phyloP scores from a whole-genome alignment of 2,329 filamentous ascomycete species.

The Knufia petricola region DNA sequence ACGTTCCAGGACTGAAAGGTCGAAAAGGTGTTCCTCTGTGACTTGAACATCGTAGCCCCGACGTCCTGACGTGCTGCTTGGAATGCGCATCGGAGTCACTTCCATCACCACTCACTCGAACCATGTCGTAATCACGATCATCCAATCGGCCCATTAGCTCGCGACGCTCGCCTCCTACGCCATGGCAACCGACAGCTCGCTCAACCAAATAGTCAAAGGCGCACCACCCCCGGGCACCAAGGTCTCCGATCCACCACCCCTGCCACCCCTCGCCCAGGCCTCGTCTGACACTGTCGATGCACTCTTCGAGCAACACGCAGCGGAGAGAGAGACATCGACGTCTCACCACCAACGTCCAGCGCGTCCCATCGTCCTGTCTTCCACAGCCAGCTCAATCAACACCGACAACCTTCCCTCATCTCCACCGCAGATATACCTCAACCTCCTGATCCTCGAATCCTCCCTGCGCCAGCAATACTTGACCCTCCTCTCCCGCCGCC shows the following conservation, averaged over 20 bases:
- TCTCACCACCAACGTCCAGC: not conserved
- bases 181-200: slow-evolving; percentile 51
- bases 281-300: slow-evolving; percentile 7
- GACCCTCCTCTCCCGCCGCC: slow-evolving; percentile 72
- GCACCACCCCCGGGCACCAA: slow-evolving; percentile 57
- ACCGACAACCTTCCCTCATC: slow-evolving; percentile 59
- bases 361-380: slow-evolving; percentile 44
- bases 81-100: no score
- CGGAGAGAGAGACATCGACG: slow-evolving; percentile 21
- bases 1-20: not conserved
- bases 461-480: slow-evolving; percentile 89
- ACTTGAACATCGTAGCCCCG: no score
- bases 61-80: no score
- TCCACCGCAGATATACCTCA: slow-evolving; percentile 94
- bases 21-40: no score
- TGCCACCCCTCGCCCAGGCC: slow-evolving; percentile 24
- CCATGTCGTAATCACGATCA: not conserved
- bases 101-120: no score
- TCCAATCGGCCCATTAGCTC: no score
- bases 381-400: slow-evolving; percentile 50
- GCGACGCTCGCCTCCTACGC: no score
- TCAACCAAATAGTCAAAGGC: slow-evolving; percentile 90
- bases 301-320: not conserved
- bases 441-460: slow-evolving; percentile 91
- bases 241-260: slow-evolving; percentile 34